Evolutionary conservation across 495 filamentous ascomycete genomes (phyloP).

Genomic region (Cercophora sp.): DNA sequence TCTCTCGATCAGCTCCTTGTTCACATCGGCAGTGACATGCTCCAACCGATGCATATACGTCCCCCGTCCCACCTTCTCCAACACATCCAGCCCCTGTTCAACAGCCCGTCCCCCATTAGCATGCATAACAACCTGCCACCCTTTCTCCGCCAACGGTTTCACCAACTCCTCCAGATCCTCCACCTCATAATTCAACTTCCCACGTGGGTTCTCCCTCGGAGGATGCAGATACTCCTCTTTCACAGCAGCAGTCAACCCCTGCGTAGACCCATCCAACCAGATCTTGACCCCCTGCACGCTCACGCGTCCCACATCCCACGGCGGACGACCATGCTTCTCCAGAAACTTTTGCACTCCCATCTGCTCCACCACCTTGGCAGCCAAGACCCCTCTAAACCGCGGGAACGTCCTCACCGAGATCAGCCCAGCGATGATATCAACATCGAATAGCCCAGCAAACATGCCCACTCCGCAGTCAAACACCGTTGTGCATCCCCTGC

Average conservation of each 20-base stretch:
- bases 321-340: not conserved
- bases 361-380: not conserved
- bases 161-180: no score
- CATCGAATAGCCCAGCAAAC: not conserved
- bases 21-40: conserved; percentile 13
- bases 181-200: no score
- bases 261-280: conserved; percentile 16
- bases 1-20: not conserved
- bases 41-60: conserved; percentile 10
- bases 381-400: not conserved
- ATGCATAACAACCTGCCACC: conserved; percentile 14
- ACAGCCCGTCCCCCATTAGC: conserved; percentile 11
- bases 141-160: no score
- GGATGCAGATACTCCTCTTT: conserved; percentile 1
- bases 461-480: conserved; percentile 13
- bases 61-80: not conserved
- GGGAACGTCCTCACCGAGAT: not conserved
- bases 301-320: conserved; percentile 3
- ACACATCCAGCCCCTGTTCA: conserved; percentile 6
- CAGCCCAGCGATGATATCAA: not conserved
- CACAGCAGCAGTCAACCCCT: conserved; percentile 11
- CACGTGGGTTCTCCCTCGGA: not conserved
- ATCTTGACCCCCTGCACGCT: conserved; percentile 7
- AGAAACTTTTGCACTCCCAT: not conserved
- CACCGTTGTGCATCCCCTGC: conserved; percentile 11